Evolutionary conservation across 2,329 filamentous ascomycete genomes (phyloP), one percentile per base, ranked within the genome.

Genomic region (Calonectria pseudoreteaudii): DNA sequence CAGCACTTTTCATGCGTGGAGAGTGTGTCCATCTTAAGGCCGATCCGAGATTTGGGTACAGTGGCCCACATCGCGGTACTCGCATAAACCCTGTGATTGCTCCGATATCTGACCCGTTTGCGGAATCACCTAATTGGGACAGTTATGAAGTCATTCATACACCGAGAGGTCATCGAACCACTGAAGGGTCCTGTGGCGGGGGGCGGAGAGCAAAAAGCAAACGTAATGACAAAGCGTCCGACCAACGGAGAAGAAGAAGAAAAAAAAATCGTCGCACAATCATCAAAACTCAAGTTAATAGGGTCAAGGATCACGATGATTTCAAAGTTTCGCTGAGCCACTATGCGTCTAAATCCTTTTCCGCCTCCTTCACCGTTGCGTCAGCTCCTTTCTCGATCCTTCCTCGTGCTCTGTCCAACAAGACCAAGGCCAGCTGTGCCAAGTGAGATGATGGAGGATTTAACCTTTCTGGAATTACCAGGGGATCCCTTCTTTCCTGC

Each of bases 401-500:
- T 50, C 62, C 34, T 44, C 68, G 38, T 60, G 49, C 16, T 31
- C 26, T 38, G 28, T 49, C 49, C 47, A 65, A 56, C 60, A 41
- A 30, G 20, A 64, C 49, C 14, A 34, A 36, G 26, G 60, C 26
- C 20, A 44, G n/a, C 18, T n/a, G 47, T 34, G 50, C 44, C 30
- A 52, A 56, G n/a, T 50, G 34, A 58, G 60, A 71, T 66, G 50
- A 67, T 49, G 52, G 53, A 53, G 44, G 58, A 68, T 68, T 72
- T 68, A 72, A 56, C 68, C 66, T 72, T 72, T 72, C 47, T 31
- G 14, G 34, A 47, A 38, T 53, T 31, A 26, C 66, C 36, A 56
- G 66, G 70, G 23, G 56, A 72, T 58, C 70, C 70, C 70, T 72
- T 64, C 70, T 68, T 23, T 38, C 50, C 30, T 68, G 20, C 41